phyloP scores from a whole-genome alignment of 1,284 basidiomycete species.

The Microbotryomycetes sp. region DNA sequence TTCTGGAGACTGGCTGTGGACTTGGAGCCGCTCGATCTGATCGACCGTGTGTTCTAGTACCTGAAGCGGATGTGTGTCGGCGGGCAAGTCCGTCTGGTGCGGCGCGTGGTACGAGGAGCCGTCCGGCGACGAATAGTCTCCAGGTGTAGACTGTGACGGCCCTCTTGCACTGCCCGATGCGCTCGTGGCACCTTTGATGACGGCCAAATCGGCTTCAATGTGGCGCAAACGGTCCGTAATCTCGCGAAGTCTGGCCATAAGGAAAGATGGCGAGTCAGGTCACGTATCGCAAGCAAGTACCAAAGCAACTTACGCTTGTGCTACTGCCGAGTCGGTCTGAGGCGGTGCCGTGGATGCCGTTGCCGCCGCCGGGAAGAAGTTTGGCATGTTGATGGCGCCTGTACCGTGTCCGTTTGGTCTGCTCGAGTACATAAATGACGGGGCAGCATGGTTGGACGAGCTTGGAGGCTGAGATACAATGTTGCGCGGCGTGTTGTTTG shows the following conservation, averaged over 20 bases:
- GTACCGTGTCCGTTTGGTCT: too few relatives aligned
- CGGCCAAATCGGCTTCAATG: conserved; percentile 17
- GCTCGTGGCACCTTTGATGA: neutral
- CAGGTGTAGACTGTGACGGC: neutral
- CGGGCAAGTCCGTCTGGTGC: conserved; percentile 15
- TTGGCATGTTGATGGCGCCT: neutral
- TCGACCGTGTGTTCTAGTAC: conserved; percentile 14
- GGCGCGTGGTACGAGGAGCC: neutral
- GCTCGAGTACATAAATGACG: too few relatives aligned
- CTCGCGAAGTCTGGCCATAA: conserved; percentile 9
- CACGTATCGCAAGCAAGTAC: neutral
- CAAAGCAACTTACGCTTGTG: neutral
- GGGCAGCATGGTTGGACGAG: too few relatives aligned
- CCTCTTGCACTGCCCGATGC: neutral
- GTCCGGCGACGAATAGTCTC: neutral
- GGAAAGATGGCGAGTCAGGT: neutral
- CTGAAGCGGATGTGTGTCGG: conserved; percentile 24
- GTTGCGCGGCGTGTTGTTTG: too few relatives aligned
- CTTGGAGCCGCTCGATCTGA: neutral
- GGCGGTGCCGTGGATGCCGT: neutral
- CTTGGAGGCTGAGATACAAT: too few relatives aligned
- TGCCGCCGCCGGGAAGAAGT: neutral
- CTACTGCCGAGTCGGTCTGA: neutral
- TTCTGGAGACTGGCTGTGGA: neutral
- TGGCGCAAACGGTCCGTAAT: conserved; percentile 15